These are phyloP conservation scores for Ophiostoma montium DNA, from an alignment of 2,329 filamentous ascomycete species.

Conservation along the genomic window DNA sequence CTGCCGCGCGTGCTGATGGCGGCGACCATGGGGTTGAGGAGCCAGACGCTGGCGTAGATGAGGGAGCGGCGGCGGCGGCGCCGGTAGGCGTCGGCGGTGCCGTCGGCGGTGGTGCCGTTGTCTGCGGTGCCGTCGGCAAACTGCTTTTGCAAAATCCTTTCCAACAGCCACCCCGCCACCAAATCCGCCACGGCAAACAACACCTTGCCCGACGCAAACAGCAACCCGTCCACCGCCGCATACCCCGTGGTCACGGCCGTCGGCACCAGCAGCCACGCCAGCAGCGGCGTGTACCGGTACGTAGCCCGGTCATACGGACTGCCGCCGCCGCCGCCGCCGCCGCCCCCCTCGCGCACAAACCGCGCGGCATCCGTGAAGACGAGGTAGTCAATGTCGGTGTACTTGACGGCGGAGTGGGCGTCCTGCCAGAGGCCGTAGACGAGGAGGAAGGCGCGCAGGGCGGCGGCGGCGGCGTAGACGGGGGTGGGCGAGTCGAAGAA, in stretches of 20 bases:
- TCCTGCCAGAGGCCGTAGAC: constrained; percentile 90
- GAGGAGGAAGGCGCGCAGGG: constrained; percentile 60
- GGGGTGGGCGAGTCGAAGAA: constrained; percentile 27
- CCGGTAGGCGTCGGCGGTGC: constrained; percentile 17
- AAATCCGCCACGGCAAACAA: constrained; percentile 77
- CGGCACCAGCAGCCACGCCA: constrained; percentile 82
- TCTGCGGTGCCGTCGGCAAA: not conserved
- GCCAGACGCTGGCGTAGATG: constrained; percentile 74
- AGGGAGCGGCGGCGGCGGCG: constrained; percentile 50
- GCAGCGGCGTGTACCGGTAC: constrained; percentile 88
- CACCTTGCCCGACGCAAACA: constrained; percentile 77
- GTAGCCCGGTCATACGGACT: constrained; percentile 76
- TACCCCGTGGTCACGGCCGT: constrained; percentile 44
- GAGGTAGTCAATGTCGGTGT: constrained; percentile 97
- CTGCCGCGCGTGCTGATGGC: constrained; percentile 92
- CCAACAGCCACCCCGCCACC: constrained; percentile 67
- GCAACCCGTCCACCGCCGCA: constrained; percentile 22
- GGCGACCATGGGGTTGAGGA: constrained; percentile 96
- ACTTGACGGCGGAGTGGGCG: constrained; percentile 80
- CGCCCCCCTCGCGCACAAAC: constrained; percentile 39
- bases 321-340: constrained; percentile 21
- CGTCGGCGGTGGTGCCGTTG: no score
- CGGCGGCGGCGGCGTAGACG: constrained; percentile 41
- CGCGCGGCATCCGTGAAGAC: constrained; percentile 94
- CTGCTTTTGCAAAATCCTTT: constrained; percentile 21